phyloP scores from a whole-genome alignment of 2,329 filamentous ascomycete genomes.

The Cercospora brassicicola region DNA sequence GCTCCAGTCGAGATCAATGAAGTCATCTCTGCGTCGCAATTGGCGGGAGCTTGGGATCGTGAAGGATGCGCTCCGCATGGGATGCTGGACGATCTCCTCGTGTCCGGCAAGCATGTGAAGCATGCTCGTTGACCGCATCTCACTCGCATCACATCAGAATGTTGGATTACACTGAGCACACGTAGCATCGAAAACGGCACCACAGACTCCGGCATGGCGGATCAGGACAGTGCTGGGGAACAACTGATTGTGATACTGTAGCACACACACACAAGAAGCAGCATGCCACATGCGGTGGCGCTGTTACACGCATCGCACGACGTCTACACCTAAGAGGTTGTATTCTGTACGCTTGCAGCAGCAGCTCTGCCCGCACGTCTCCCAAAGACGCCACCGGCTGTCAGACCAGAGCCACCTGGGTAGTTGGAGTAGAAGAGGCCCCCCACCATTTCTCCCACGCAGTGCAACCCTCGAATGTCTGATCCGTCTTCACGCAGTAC shows the following conservation, averaged over 20 bases:
- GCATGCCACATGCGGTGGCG: constrained; percentile 4
- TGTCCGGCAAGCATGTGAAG: constrained; percentile 19
- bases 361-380: constrained; percentile 45
- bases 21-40: constrained; percentile 13
- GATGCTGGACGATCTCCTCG: constrained; percentile 11
- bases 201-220: background rate
- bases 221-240: background rate
- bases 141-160: background rate
- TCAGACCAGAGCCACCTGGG: constrained; percentile 63
- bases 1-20: constrained; percentile 5
- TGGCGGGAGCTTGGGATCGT: constrained; percentile 14
- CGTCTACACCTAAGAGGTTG: background rate
- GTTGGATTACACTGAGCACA: background rate
- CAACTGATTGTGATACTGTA: background rate
- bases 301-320: background rate
- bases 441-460: constrained; percentile 66
- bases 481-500: constrained; percentile 51
- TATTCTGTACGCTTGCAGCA: constrained; percentile 23
- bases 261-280: background rate
- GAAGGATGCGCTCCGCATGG: constrained; percentile 10
- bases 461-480: constrained; percentile 59
- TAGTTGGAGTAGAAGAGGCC: constrained; percentile 65
- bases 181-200: background rate
- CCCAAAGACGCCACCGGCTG: constrained; percentile 58
- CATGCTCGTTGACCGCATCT: constrained; percentile 1